Conservation (phyloP, 1,139 yeast genomes). For the Geotrichum restrictum region DNA sequence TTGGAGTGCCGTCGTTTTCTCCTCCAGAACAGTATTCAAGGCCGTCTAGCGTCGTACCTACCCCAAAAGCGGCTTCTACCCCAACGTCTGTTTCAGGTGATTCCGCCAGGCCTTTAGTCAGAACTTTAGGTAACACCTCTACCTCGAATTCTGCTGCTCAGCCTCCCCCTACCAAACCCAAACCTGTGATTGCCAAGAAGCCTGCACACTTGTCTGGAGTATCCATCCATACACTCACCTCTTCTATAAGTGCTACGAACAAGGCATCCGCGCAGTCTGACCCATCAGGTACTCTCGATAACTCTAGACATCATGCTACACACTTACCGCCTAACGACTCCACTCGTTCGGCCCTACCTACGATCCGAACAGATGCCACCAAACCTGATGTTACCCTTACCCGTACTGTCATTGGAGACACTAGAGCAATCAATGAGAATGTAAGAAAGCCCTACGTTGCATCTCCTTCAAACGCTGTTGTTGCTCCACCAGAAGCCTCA, state of each 20-base stretch:
- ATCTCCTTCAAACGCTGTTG: conserved; percentile 2
- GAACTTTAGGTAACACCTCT: neutral
- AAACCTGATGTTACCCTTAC: neutral
- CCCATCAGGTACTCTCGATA: neutral
- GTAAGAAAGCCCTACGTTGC: neutral
- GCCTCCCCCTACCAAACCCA: conserved; percentile 1
- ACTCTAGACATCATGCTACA: neutral
- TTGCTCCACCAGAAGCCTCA: conserved; percentile 2
- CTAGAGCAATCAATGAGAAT: neutral
- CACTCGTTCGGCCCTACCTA: neutral
- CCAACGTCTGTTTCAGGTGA: too few species aligned
- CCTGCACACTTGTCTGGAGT: conserved; percentile 16
- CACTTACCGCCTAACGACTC: neutral
- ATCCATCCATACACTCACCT: neutral
- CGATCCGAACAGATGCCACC: neutral
- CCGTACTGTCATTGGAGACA: neutral
- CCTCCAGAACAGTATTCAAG: neutral
- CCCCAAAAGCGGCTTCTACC: too few species aligned
- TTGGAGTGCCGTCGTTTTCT: neutral
- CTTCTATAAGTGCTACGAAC: neutral
- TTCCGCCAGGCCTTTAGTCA: too few species aligned
- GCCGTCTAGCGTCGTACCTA: too few species aligned
- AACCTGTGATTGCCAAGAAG: conserved; percentile 15
- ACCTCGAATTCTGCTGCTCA: neutral
- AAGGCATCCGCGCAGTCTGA: neutral